Evolutionary conservation across 352 stramenopile genomes (phyloP), one percentile per base, ranked within the genome.

Genomic region (Phytophthora sp.): DNA sequence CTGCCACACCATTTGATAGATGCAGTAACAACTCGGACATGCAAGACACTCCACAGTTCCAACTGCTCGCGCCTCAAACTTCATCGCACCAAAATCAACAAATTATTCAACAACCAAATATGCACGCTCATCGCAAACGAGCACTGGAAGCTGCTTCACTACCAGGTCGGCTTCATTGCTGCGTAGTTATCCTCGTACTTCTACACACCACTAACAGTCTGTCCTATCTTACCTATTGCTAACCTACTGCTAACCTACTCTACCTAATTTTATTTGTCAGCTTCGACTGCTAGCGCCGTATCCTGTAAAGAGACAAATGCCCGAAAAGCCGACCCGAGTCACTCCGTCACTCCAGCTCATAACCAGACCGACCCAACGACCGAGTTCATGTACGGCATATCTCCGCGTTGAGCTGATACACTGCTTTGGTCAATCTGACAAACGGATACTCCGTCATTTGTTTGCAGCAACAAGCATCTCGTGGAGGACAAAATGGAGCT

Each of bases 401-500:
- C 37, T 46, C 17, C 28, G 24, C 17, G 17, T 12, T 43, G 18
- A 24, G 37, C 37, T 9, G 37, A 24, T 43, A 3, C 8, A n/a
- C 24, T 52, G 17, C 17, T 20, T 51, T 52, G 35, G 13, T n/a
- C 2, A 5, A 1, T 21, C 17, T 43, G 37, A 27, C 37, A 43
- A 43, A 43, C 24, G 5, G 18, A 23, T 43, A 18, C 13, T 12
- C 3, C 11, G 28, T 48, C 18, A 41, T 60, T 53, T 44, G 15
- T 62, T 26, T 61, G 43, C 41, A 88, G 77, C 12, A 39, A 80
- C 13, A 77, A 77, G 32, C 72, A 87, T 38, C 50, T 75, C 27
- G 50, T 87, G 53, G 75, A 86, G 11, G 62, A 81, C 46, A 76
- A 72, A 23, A 55, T 89, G 18, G 73, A 85, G 41, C 18, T 78